phyloP scores from a whole-genome alignment of 148 eudicot genomes.

The Agrostemma githago region DNA sequence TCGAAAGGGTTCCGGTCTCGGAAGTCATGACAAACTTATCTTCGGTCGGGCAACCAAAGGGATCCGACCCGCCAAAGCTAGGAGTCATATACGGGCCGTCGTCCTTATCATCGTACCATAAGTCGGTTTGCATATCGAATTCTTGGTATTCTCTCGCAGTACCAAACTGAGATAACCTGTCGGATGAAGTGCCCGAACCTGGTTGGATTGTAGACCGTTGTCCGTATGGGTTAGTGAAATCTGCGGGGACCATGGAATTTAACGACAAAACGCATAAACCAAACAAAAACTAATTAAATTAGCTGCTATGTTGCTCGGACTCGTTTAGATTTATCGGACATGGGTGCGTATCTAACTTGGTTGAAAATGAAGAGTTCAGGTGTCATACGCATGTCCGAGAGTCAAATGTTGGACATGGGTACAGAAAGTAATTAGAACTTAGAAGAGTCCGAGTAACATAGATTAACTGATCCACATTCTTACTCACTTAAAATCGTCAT shows the following conservation, averaged over 20 bases:
- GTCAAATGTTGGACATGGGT: too few relatives aligned
- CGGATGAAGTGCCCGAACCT: conserved; percentile 79
- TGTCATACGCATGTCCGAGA: too few relatives aligned
- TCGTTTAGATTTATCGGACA: too few relatives aligned
- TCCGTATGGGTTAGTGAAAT: conserved; percentile 89
- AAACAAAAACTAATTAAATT: not conserved
- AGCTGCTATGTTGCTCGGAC: too few relatives aligned
- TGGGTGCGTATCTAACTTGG: too few relatives aligned
- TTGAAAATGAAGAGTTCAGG: too few relatives aligned
- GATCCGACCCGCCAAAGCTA: conserved; percentile 44
- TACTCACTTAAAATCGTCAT: too few relatives aligned
- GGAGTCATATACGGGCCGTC: conserved; percentile 63
- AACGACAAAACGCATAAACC: conserved; percentile 3
- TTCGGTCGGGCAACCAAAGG: conserved; percentile 61
- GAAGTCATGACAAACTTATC: conserved; percentile 81
- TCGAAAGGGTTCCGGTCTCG: conserved; percentile 34
- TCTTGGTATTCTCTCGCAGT: conserved; percentile 95
- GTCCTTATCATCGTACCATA: conserved; percentile 82
- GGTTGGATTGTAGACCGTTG: conserved; percentile 38
- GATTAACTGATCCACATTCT: too few relatives aligned
- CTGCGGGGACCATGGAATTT: conserved; percentile 33
- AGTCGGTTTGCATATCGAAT: conserved; percentile 83
- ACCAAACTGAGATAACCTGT: conserved; percentile 88
- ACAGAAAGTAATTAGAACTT: too few relatives aligned
- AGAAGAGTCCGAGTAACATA: too few relatives aligned